Evolutionary conservation across 2,329 filamentous ascomycete species (phyloP), one percentile per base, ranked within the genome.

Genomic region (Xylariaceae sp.): DNA sequence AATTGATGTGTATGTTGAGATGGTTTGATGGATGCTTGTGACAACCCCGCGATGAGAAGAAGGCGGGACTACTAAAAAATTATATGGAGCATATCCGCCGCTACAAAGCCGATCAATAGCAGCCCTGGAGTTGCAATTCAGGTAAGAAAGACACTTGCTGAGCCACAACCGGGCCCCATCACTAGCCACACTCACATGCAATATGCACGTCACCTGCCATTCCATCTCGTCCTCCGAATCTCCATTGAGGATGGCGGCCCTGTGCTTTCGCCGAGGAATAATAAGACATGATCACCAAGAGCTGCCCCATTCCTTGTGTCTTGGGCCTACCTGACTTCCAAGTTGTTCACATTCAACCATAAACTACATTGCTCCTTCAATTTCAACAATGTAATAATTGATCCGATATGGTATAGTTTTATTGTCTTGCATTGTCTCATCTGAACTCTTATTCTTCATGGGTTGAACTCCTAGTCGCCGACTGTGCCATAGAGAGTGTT

Each of bases 261-360:
- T n/a, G n/a, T n/a, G 47, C 50, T 53, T 46, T 50, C 55, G 51
- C 58, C 58, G 58, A 61, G 58, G 58, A 55, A 55, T 48, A 37
- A 44, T 12, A 37, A 33, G 10, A 37, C 25, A 34, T 22, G 12
- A 16, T 39, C 19, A 37, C 38, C 35, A 48, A 25, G 40, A 21
- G 41, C 20, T 45, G 37, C 25, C 50, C 42, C 47, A 36, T 36
- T 42, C 19, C 22, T 21, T 32, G 27, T 27, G 36, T 45, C 29
- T 16, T 29, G 44, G 27, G 17, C 32, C 34, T 41, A 22, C 5
- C 20, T 21, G 25, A 27, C 25, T 25, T 16, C 11, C 34, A 17
- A 17, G 19, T 25, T 19, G 14, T 48, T 37, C 29, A 40, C 34
- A 34, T 35, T 27, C 22, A 46, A 11, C n/a, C n/a, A n/a, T n/a